Conservation (phyloP, 2,329 filamentous ascomycete genomes). For the Aspergillus sp. region DNA sequence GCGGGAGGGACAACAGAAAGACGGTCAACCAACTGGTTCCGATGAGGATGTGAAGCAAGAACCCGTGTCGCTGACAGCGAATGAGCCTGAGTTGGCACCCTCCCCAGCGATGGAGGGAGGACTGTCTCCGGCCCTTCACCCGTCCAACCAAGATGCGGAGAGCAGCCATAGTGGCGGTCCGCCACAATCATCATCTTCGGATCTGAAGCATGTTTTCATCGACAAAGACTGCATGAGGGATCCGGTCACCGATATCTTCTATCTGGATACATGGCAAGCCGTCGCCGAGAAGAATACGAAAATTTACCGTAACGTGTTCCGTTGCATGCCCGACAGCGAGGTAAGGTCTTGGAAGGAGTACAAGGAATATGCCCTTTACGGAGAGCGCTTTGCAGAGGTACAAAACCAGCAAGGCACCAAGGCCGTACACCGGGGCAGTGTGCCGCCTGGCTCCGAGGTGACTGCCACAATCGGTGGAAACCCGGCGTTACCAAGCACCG, state of each 20-base stretch:
- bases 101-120: conserved; percentile 15
- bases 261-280: conserved; percentile 77
- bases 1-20: conserved; percentile 18
- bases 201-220: conserved; percentile 65
- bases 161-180: conserved; percentile 69
- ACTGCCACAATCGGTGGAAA: conserved; percentile 11
- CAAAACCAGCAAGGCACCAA: conserved; percentile 48
- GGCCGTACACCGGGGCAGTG: conserved; percentile 34
- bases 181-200: conserved; percentile 45
- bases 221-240: conserved; percentile 92
- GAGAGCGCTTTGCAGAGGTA: conserved; percentile 63
- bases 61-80: conserved; percentile 12
- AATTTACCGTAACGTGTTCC: conserved; percentile 85
- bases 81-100: conserved; percentile 1
- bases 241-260: conserved; percentile 72
- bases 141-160: conserved; percentile 67
- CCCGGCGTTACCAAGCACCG: conserved; percentile 5
- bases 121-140: conserved; percentile 44
- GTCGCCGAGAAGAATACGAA: conserved; percentile 93
- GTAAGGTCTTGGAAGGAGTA: conserved; percentile 92
- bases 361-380: conserved; percentile 71
- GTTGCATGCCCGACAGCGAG: conserved; percentile 93
- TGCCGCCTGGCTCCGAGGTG: conserved; percentile 30
- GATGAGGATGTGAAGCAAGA: conserved; percentile 13
- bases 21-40: conserved; percentile 24